Conservation (phyloP, 1,139 yeast genomes). For the Pichia terricola region DNA sequence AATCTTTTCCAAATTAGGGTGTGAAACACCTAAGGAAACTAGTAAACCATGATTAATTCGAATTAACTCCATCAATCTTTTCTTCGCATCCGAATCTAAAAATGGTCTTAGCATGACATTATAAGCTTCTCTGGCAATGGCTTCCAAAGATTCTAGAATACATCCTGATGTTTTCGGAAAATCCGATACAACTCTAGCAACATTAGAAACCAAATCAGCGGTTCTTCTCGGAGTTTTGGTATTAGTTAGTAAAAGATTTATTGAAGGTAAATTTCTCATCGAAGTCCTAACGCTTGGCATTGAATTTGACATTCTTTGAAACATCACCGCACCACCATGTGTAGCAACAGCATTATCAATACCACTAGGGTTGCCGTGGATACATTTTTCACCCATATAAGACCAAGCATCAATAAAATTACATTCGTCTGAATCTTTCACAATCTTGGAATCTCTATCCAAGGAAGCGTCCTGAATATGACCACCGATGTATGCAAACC, state of each 20-base stretch:
- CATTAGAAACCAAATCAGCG: slow-evolving; percentile 72
- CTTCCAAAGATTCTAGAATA: slow-evolving; percentile 64
- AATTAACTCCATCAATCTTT: slow-evolving; percentile 54
- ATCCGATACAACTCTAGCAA: slow-evolving; percentile 43
- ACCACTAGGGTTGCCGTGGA: slow-evolving; percentile 96
- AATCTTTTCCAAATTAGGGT: slow-evolving; percentile 73
- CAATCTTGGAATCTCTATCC: slow-evolving; percentile 15
- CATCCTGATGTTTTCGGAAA: slow-evolving; percentile 48
- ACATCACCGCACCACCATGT: slow-evolving; percentile 91
- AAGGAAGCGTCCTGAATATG: slow-evolving; percentile 33
- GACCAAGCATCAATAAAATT: slow-evolving; percentile 78
- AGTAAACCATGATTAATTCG: slow-evolving; percentile 82
- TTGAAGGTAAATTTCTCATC: slow-evolving; percentile 65
- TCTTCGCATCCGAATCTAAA: slow-evolving; percentile 36
- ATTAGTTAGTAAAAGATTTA: slow-evolving; percentile 69
- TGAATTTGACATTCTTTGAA: slow-evolving; percentile 53
- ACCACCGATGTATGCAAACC: slow-evolving; percentile 56
- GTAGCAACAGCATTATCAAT: slow-evolving; percentile 96
- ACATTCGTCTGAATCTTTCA: slow-evolving; percentile 36
- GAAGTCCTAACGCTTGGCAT: slow-evolving; percentile 53
- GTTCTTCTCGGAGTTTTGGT: slow-evolving; percentile 85
- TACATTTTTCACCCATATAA: slow-evolving; percentile 86
- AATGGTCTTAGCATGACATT: slow-evolving; percentile 45
- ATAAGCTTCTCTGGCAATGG: slow-evolving; percentile 60
- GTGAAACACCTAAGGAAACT: slow-evolving; percentile 84